These are phyloP conservation scores for Cenococcum geophilum DNA, from an alignment of 495 filamentous ascomycete species.

Conservation along the genomic window DNA sequence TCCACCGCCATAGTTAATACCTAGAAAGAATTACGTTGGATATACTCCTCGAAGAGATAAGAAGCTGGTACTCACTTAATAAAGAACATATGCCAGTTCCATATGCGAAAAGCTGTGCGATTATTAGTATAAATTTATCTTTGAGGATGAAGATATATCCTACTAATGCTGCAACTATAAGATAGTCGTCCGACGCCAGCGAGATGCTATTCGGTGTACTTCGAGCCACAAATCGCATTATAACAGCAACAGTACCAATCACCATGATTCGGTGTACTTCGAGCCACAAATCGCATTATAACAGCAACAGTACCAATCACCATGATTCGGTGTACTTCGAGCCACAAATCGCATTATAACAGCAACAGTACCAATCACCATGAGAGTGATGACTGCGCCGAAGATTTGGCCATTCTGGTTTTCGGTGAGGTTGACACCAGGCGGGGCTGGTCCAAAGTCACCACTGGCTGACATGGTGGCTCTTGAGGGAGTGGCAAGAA, in stretches of 20 bases:
- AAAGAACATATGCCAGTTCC: slow-evolving; percentile 4
- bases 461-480: neutral
- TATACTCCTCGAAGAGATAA: neutral
- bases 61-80: neutral
- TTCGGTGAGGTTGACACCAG: neutral
- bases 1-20: slow-evolving; percentile 3
- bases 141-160: neutral
- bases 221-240: neutral
- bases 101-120: neutral
- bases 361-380: slow-evolving; percentile 1
- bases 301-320: slow-evolving; percentile 1
- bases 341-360: neutral
- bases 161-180: neutral
- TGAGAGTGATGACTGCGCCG: neutral
- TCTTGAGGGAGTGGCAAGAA: neutral
- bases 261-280: neutral
- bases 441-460: neutral
- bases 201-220: neutral
- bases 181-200: neutral
- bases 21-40: neutral
- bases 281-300: neutral
- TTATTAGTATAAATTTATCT: neutral
- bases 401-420: slow-evolving; percentile 2
- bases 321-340: neutral
- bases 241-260: neutral